phyloP scores from a whole-genome alignment of 2,329 filamentous ascomycete species.

The Chaetomiaceae sp. region DNA sequence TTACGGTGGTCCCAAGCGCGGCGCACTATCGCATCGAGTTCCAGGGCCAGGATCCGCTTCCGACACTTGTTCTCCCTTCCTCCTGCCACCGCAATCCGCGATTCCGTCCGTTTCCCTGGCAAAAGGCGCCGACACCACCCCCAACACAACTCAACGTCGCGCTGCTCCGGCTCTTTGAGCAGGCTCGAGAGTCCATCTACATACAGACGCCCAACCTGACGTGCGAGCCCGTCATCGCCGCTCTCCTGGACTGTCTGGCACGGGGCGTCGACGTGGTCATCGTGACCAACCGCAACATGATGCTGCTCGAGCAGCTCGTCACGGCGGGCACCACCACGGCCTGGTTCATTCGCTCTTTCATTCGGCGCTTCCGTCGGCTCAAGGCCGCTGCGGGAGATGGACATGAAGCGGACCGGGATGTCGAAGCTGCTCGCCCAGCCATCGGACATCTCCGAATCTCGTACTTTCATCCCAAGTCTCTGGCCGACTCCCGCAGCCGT shows the following conservation, averaged over 20 bases:
- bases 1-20: slow-evolving; percentile 21
- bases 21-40: slow-evolving; percentile 20
- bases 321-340: slow-evolving; percentile 72
- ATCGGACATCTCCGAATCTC: slow-evolving; percentile 52
- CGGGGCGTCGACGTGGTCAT: slow-evolving; percentile 66
- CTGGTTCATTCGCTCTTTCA: slow-evolving; percentile 56
- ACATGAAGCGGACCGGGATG: slow-evolving; percentile 17
- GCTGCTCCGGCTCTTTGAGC: slow-evolving; percentile 55
- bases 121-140: slow-evolving; percentile 47
- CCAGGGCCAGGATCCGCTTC: slow-evolving; percentile 28
- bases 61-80: slow-evolving; percentile 67
- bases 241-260: slow-evolving; percentile 55
- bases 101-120: slow-evolving; percentile 58
- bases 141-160: slow-evolving; percentile 65
- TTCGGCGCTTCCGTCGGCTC: slow-evolving; percentile 42
- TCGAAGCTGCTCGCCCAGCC: slow-evolving; percentile 39
- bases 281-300: slow-evolving; percentile 64
- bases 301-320: slow-evolving; percentile 75
- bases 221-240: slow-evolving; percentile 57
- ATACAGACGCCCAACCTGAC: slow-evolving; percentile 79
- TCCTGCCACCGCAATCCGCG: slow-evolving; percentile 65
- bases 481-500: slow-evolving; percentile 11
- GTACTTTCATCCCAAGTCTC: slow-evolving; percentile 47
- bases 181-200: slow-evolving; percentile 56
- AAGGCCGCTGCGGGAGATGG: background rate